Conservation (phyloP, 768 basidiomycete species). For the Agaricus blazei region DNA sequence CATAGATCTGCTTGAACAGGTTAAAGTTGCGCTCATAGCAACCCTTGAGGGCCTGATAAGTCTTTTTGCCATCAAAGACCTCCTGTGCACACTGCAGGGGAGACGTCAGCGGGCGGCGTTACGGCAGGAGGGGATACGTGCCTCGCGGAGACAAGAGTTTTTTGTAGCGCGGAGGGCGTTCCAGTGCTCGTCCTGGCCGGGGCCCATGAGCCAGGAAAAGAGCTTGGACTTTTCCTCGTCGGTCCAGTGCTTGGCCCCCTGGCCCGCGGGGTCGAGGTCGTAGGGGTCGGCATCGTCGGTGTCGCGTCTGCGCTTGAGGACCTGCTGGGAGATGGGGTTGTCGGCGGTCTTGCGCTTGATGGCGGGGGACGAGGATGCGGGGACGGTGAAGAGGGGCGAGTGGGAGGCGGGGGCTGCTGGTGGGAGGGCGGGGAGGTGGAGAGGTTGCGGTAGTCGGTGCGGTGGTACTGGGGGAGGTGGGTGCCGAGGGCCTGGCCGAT, state of each 20-base stretch:
- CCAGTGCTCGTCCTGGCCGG: slow-evolving; percentile 71
- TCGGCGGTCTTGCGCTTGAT: slow-evolving; percentile 38
- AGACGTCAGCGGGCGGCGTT: slow-evolving; percentile 5
- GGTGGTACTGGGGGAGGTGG: slow-evolving; percentile 30
- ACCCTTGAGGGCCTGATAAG: slow-evolving; percentile 79
- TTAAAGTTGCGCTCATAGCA: slow-evolving; percentile 86
- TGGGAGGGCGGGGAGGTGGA: slow-evolving; percentile 35
- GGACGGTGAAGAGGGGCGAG: slow-evolving; percentile 34
- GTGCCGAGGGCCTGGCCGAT: slow-evolving; percentile 56
- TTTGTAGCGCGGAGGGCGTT: slow-evolving; percentile 72
- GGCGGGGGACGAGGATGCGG: slow-evolving; percentile 29
- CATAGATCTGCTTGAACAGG: slow-evolving; percentile 77
- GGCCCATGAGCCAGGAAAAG: slow-evolving; percentile 76
- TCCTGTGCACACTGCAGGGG: slow-evolving; percentile 56
- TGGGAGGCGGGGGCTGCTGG: slow-evolving; percentile 26
- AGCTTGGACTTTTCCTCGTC: slow-evolving; percentile 78
- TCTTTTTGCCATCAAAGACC: slow-evolving; percentile 73
- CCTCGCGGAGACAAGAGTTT: slow-evolving; percentile 80
- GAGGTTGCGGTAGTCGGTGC: slow-evolving; percentile 30
- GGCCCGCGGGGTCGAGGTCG: slow-evolving; percentile 43
- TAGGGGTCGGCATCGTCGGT: slow-evolving; percentile 30
- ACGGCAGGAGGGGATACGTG: slow-evolving; percentile 21
- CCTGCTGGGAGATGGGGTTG: slow-evolving; percentile 25
- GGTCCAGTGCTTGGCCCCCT: slow-evolving; percentile 81
- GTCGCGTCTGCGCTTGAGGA: slow-evolving; percentile 12